Evolutionary conservation across 2,329 filamentous ascomycete species (phyloP).

Genomic region (Colletotrichum simmondsii): DNA sequence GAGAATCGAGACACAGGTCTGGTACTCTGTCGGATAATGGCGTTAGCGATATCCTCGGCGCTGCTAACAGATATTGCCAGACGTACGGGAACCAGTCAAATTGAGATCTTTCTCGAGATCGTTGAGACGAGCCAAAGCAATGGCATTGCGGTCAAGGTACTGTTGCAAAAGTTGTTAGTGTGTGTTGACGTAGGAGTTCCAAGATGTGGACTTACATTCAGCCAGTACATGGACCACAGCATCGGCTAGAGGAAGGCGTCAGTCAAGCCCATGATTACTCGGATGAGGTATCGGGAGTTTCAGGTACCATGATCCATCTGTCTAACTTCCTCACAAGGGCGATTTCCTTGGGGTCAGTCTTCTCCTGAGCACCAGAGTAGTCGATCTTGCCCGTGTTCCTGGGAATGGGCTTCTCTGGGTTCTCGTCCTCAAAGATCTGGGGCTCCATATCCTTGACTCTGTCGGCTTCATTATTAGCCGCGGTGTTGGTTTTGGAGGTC

Average conservation of each 20-base stretch:
- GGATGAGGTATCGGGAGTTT: not conserved
- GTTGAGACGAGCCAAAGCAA: conserved; percentile 37
- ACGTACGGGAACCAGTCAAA: conserved; percentile 32
- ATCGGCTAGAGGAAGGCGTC: conserved; percentile 23
- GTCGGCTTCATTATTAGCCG: not conserved
- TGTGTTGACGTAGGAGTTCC: rapidly evolving
- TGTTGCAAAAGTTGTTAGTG: not conserved
- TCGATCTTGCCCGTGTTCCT: conserved; percentile 39
- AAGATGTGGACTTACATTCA: conserved; percentile 31
- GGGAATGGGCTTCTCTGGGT: conserved; percentile 36
- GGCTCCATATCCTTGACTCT: conserved; percentile 24
- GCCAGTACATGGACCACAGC: conserved; percentile 37
- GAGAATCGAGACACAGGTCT: conserved; percentile 48
- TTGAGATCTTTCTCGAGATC: conserved; percentile 38
- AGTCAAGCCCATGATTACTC: not conserved
- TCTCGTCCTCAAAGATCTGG: conserved; percentile 34
- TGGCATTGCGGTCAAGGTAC: conserved; percentile 35
- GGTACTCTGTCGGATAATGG: conserved; percentile 38
- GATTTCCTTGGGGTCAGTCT: conserved; percentile 53
- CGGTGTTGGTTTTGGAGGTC: not conserved
- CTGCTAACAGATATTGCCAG: no score
- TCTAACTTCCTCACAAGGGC: conserved; percentile 53
- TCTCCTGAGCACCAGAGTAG: conserved; percentile 52
- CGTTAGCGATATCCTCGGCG: not conserved
- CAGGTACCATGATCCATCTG: conserved; percentile 48